Conservation (phyloP, 805 yeast species). For the Jamesozyma spencerorum region DNA sequence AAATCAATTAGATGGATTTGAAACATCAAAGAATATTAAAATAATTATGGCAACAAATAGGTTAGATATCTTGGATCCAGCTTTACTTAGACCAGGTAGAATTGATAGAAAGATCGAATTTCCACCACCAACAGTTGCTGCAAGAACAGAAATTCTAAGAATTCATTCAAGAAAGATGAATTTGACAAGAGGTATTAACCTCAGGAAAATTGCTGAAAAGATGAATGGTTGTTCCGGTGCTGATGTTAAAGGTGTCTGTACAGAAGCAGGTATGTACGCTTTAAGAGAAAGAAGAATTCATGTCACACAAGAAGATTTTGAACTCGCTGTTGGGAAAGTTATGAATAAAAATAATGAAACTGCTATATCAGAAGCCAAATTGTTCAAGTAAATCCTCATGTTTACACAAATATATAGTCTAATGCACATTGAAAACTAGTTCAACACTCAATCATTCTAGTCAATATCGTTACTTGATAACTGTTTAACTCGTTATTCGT, state of each 20-base stretch:
- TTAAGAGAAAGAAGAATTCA: constrained; percentile 88
- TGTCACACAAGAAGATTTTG: constrained; percentile 94
- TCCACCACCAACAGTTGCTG: constrained; percentile 95
- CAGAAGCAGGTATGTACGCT: constrained; percentile 99
- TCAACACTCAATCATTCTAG: too few species aligned
- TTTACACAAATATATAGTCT: too few species aligned
- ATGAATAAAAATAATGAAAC: constrained; percentile 94
- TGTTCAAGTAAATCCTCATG: too few species aligned
- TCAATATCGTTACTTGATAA: too few species aligned
- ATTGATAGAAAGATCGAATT: constrained; percentile 96
- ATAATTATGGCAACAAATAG: constrained; percentile 97
- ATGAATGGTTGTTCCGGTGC: constrained; percentile 99
- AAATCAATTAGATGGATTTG: constrained; percentile 96
- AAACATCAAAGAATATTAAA: constrained; percentile 93
- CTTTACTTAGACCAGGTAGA: constrained; percentile 92
- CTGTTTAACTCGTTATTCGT: too few species aligned
- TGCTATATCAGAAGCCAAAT: constrained; percentile 87
- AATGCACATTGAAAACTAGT: too few species aligned
- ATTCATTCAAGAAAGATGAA: constrained; percentile 97
- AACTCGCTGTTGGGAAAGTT: constrained; percentile 95
- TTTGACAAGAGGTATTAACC: constrained; percentile 81
- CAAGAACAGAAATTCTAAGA: constrained; percentile 91
- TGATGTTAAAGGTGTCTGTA: constrained; percentile 95
- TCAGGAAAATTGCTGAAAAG: constrained; percentile 96
- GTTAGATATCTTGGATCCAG: constrained; percentile 96